Percentiles rank a stretch among this genome's conserved stretches.
phyloP scores from a whole-genome alignment of 495 filamentous ascomycete genomes.

The Penicillium chermesinum region DNA sequence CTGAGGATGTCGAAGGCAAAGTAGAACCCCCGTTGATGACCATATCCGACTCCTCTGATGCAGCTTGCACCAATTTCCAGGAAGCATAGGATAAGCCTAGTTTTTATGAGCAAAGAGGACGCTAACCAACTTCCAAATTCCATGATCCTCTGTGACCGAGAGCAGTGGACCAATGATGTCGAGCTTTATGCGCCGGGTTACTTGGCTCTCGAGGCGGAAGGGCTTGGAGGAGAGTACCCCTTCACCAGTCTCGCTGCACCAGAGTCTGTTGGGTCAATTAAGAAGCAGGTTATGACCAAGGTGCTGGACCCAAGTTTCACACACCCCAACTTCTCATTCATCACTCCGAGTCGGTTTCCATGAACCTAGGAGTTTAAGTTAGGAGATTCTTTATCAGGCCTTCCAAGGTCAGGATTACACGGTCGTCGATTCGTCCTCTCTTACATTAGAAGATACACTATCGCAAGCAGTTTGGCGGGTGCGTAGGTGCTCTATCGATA shows the following conservation, averaged over 20 bases:
- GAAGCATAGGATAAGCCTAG: slow-evolving; percentile 71
- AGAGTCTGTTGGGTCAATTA: not conserved
- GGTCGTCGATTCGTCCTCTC: too few species aligned
- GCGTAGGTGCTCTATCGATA: too few species aligned
- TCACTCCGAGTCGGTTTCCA: slow-evolving; percentile 1
- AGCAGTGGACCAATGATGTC: slow-evolving; percentile 8
- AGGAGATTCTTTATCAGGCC: too few species aligned
- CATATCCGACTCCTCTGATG: slow-evolving; percentile 72
- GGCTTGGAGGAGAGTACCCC: slow-evolving; percentile 7
- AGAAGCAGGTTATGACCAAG: slow-evolving; percentile 2
- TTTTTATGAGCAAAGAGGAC: too few species aligned
- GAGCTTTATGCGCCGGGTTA: slow-evolving; percentile 10
- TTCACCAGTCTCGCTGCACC: slow-evolving; percentile 3
- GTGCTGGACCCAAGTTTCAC: not conserved
- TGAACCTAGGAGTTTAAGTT: slow-evolving; percentile 1
- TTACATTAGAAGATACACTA: too few species aligned
- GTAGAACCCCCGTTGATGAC: slow-evolving; percentile 61
- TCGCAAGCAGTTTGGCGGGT: too few species aligned
- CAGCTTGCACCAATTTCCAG: slow-evolving; percentile 76
- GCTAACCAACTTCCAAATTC: slow-evolving; percentile 7
- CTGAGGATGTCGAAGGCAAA: too few species aligned
- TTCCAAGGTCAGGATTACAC: too few species aligned
- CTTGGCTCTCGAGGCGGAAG: slow-evolving; percentile 9
- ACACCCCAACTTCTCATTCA: not conserved
- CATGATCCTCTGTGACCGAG: slow-evolving; percentile 5